Base-by-base conservation (phyloP, 2,329 filamentous ascomycete species). In the Huntiella savannae region DNA sequence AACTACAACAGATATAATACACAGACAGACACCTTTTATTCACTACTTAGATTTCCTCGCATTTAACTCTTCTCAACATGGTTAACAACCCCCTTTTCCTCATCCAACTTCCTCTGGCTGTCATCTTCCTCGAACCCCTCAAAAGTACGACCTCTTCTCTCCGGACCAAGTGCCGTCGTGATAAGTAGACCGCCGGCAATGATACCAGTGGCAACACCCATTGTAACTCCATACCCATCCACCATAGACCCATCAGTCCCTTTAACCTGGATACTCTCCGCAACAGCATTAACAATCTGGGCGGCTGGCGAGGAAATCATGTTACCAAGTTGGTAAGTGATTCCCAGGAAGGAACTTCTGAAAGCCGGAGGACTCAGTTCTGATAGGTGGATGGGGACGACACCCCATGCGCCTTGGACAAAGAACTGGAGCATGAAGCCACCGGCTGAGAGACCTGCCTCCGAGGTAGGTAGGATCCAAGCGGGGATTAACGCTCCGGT, bases 351-450 rank as follows among this genome's bases (percentile, higher is more conserved):
- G 53, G 82, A 82, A 0, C 81, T 82, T 4, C 81, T 68, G 64
- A 86, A 80, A 0, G 73, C 71, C 1, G 77, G 78, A 0, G 82
- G 82, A 0, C 75, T 78, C 6, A 86, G 65, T 57, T 87, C 82
- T 71, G 83, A 85, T 4, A 86, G 64, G 54, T 86, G 81, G 47
- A 85, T 82, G 12, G 79, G 79, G n/a, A 82, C 75, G 1, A 81
- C 74, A 32, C 72, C 80, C 80, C 80, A 85, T 0, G 79, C 80
- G 16, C 80, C 81, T 58, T 84, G 79, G 2, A 84, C 79, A 55
- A 73, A 81, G 58, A 85, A 83, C 57, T 85, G 81, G 62, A 88
- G 71, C 60, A 91, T 91, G 39, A 82, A 82, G 4, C 76, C 77
- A 1, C 68, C 68, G 1, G 70, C 77, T 0, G 75, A 77, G 3